Base-by-base conservation (phyloP, 2,329 filamentous ascomycete genomes). In the Cytospora schulzeri region DNA sequence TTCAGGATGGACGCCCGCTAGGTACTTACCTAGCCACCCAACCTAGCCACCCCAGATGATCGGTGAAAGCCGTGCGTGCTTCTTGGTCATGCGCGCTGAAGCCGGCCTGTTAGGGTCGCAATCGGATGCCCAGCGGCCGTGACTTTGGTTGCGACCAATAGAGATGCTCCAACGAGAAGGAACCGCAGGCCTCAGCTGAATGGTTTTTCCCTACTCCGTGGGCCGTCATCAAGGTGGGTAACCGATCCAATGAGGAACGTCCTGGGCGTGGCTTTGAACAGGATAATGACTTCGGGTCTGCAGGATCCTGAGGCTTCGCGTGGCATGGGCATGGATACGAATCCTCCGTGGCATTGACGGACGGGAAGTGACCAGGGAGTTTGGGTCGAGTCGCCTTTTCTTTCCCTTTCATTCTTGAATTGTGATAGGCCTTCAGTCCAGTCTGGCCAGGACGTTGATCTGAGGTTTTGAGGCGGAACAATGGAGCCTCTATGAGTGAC, bases 311-410 rank as follows among this genome's bases (percentile, higher is more conserved):
- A 53, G n/a, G 33, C 51, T 56, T 52, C 59, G 52, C 59, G 59
- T 62, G 59, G 59, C 51, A 26, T n/a, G 17, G 9, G 51, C 38
- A 54, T 38, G 59, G 59, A 48, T 56, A 8, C 26, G 52, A 41
- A 33, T 55, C 51, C 59, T 60, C 12, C 28, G 28, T 48, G 45
- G 45, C n/a, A 48, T 24, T 11, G n/a, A n/a, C n/a, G 19, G 24
- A 5, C 51, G 15, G 14, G 31, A 7, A 19, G 17, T 19, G 7
- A 22, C 57, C 31, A 12, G 57, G n/a, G 48, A 15, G 35, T 38
- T 24, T 45, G 17, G 24, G 19, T 29, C 24, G n/a, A 8, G 33
- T 48, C 55, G 26, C 38, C 8, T 24, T 19, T 45, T 60, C 15
- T 45, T 29, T 9, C 31, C 19, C n/a, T 28, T 28, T 14, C 24